A percentile compares a stretch with the other conserved stretches of the same genome.
phyloP scores from a whole-genome alignment of 2,329 filamentous ascomycete genomes.

The Dothistroma septosporum region DNA sequence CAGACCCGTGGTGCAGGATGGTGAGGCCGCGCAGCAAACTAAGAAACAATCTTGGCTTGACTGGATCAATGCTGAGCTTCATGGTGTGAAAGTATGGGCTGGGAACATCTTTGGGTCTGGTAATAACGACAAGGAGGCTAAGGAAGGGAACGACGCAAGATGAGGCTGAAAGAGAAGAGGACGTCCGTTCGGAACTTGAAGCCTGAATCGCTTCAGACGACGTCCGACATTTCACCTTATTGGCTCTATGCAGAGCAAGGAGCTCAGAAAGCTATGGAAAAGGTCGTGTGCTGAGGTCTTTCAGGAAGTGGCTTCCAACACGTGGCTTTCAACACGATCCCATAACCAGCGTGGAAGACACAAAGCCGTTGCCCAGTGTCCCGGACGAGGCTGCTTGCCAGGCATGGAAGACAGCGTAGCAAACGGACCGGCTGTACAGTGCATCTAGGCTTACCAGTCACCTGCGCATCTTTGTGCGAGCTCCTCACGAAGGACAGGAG shows the following conservation, averaged over 20 bases:
- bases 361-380: too few species aligned
- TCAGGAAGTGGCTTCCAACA: too few species aligned
- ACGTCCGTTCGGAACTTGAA: not conserved
- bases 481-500: not conserved
- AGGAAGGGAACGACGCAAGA: not conserved
- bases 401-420: too few species aligned
- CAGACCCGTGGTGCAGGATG: conserved; percentile 19
- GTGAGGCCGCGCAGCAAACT: conserved; percentile 9
- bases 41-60: conserved; percentile 25
- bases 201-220: not conserved
- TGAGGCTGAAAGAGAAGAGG: not conserved
- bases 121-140: conserved; percentile 3
- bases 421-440: too few species aligned
- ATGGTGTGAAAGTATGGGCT: conserved; percentile 34
- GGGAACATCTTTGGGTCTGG: conserved; percentile 22
- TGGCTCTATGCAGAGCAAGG: too few species aligned
- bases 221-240: not conserved
- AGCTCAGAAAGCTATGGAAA: too few species aligned
- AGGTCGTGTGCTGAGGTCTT: too few species aligned
- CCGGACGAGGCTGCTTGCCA: too few species aligned
- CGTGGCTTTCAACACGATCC: too few species aligned
- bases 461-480: not conserved
- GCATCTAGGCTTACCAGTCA: too few species aligned
- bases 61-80: conserved; percentile 33
- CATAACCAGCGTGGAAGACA: too few species aligned